These are phyloP conservation scores for Pseudocercospora ulei DNA, from an alignment of 2,329 filamentous ascomycete species.

Conservation along the genomic window DNA sequence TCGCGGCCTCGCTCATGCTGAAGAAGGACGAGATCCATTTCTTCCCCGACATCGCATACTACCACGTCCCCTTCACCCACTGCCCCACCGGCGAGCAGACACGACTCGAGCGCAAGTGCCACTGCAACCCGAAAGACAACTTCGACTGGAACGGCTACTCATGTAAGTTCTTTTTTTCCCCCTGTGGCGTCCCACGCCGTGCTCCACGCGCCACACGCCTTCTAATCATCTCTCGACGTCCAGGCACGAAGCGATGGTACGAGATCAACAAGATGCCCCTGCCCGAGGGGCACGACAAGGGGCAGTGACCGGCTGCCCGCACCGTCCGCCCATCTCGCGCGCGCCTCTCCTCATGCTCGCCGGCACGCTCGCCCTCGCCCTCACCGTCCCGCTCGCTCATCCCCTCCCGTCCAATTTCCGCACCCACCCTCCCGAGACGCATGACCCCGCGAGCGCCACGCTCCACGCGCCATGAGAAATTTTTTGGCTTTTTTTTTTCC, in stretches of 20 bases:
- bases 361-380: constrained; percentile 10
- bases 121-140: constrained; percentile 91
- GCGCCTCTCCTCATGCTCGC: constrained; percentile 18
- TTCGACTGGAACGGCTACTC: constrained; percentile 99
- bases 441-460: no score
- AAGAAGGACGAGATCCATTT: constrained; percentile 94
- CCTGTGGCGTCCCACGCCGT: no score
- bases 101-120: constrained; percentile 75
- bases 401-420: no score
- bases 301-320: constrained; percentile 33
- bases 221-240: neutral
- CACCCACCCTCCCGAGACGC: no score
- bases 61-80: constrained; percentile 94
- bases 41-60: constrained; percentile 98
- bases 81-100: constrained; percentile 85
- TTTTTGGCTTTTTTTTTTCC: no score
- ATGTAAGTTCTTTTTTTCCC: constrained; percentile 72
- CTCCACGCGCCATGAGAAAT: no score
- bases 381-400: constrained; percentile 16
- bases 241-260: constrained; percentile 77
- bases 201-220: no score
- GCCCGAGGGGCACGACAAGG: constrained; percentile 69
- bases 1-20: constrained; percentile 76
- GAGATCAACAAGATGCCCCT: constrained; percentile 71
- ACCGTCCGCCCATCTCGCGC: constrained; percentile 19